These are phyloP conservation scores for Waitea zeae DNA, from an alignment of 1,284 basidiomycete genomes.

Conservation along the genomic window DNA sequence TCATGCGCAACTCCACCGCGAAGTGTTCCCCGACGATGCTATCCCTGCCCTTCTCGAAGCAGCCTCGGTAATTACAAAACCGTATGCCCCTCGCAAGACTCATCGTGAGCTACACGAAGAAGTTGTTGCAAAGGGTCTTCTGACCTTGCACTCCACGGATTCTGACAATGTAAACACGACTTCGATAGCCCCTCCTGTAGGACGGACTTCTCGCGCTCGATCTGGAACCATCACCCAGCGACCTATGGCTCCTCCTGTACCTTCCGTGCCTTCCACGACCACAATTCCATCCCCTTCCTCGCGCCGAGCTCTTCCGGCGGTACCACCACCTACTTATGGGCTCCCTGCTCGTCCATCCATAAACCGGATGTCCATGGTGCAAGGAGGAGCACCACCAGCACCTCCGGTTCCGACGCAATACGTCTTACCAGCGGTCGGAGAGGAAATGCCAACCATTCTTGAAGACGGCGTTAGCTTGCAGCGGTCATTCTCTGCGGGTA, in stretches of 20 bases:
- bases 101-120: slow-evolving; percentile 8
- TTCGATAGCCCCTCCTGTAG: neutral
- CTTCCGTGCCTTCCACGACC: slow-evolving; percentile 1
- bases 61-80: neutral
- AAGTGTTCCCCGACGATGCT: no score
- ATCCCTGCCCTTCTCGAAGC: no score
- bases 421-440: neutral
- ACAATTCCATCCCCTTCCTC: slow-evolving; percentile 4
- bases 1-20: no score
- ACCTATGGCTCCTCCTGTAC: slow-evolving; percentile 8
- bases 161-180: slow-evolving; percentile 1
- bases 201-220: slow-evolving; percentile 8
- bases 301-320: neutral
- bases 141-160: slow-evolving; percentile 3
- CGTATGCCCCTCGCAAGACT: slow-evolving; percentile 1
- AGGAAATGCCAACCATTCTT: neutral
- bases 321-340: no score
- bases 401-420: neutral
- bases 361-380: neutral
- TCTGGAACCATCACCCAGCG: slow-evolving; percentile 12
- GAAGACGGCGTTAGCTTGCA: slow-evolving; percentile 3
- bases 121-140: slow-evolving; percentile 7
- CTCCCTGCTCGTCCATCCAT: neutral
- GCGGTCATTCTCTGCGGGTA: slow-evolving; percentile 9
- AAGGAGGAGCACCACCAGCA: neutral